Evolutionary conservation across 352 stramenopile species (phyloP).

Genomic region (Phytophthora sansomeana): DNA sequence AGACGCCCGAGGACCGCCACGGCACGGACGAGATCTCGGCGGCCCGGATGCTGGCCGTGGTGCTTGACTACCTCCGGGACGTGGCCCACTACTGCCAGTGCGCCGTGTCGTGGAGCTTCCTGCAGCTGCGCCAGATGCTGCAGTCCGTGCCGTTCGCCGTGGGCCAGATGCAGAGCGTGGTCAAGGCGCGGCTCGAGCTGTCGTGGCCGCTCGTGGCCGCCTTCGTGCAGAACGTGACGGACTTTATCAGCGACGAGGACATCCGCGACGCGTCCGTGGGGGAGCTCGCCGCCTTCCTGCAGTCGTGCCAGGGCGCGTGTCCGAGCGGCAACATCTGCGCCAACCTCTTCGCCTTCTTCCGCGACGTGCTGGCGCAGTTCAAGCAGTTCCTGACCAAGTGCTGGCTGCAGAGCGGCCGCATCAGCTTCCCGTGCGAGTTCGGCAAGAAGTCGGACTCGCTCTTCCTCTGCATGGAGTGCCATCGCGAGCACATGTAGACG

Average conservation of each 20-base stretch:
- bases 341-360: constrained; percentile 73
- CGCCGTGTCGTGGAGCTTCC: constrained; percentile 58
- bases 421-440: constrained; percentile 81
- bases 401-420: constrained; percentile 63
- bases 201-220: constrained; percentile 67
- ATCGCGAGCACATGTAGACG: constrained; percentile 73
- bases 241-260: constrained; percentile 79
- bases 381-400: constrained; percentile 72
- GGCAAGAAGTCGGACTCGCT: constrained; percentile 79
- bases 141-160: constrained; percentile 69
- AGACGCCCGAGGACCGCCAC: constrained; percentile 2
- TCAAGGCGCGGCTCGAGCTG: constrained; percentile 62
- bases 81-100: constrained; percentile 68
- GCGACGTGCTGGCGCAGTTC: constrained; percentile 63
- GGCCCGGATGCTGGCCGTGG: constrained; percentile 47
- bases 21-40: constrained; percentile 53
- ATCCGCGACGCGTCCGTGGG: constrained; percentile 70
- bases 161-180: constrained; percentile 70
- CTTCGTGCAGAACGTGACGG: constrained; percentile 71
- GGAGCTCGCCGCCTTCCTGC: constrained; percentile 69
- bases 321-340: constrained; percentile 64
- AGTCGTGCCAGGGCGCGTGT: constrained; percentile 36
- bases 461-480: constrained; percentile 88
- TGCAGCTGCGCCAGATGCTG: constrained; percentile 62
- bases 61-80: constrained; percentile 70